Base-by-base conservation (phyloP, 2,329 filamentous ascomycete genomes). In the Davidsoniella australis region DNA sequence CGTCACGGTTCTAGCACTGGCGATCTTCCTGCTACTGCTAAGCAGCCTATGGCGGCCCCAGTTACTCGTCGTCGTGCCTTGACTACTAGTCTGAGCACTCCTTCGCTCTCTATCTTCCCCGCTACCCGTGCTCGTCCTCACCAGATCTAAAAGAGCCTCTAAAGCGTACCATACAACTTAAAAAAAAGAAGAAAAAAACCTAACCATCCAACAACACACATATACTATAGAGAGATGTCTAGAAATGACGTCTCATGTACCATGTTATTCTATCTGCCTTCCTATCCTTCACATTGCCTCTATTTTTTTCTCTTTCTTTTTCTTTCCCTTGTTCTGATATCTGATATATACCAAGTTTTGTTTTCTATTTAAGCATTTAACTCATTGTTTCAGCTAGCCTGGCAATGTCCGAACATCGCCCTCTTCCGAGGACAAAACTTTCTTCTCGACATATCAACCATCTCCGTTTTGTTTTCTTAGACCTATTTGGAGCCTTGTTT, bases 81-180 rank as follows among this genome's bases (percentile, higher is more conserved):
- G 51, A 73, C 70, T 7, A 64, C 68, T 12, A 71, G 68, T 53
- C 56, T 69, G 29, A 66, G 64, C 58, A 62, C 63, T 1, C 65
- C 64, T 40, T 61, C 66, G 7, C 64, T 66, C 66, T 17, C 68
- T 68, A 54, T 72, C 69, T 54, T 65, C 65, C 38, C 58, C 69
- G 12, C 71, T 70, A 54, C 68, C 69, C 47, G 43, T 26, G 29
- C 40, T 18, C 47, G 44, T 16, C 40, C 38, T 18, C 12, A 42
- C 23, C 40, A 50, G 38, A 18, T 46, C 18, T 45, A 40, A 48
- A 41, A 40, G 20, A 24, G n/a, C 10, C 36, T 23, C 16, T 29
- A 29, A 12, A 12, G 29, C 9, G 20, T 5, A 4, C 29, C n/a
- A 33, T 43, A 7, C 29, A n/a, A 26, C 10, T 26, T 12, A 16